Evolutionary conservation across 805 yeast species (phyloP).

Genomic region (Maudiozyma turicensis): DNA sequence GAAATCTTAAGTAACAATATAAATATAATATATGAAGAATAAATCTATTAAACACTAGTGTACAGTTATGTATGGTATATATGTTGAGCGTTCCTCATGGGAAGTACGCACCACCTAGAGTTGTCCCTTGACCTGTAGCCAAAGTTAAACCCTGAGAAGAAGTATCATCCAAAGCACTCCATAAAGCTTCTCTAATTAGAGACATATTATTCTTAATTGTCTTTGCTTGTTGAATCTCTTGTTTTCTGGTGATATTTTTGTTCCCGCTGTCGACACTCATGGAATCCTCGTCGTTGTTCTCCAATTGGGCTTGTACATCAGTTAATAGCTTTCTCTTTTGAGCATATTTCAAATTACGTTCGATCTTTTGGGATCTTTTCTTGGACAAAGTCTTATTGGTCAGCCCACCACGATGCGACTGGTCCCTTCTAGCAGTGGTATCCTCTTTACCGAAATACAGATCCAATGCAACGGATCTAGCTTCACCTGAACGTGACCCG

Average conservation of each 20-base stretch:
- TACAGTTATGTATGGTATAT: not conserved
- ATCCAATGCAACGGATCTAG: constrained; percentile 36
- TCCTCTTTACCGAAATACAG: constrained; percentile 23
- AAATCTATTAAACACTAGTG: not conserved
- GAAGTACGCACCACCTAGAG: constrained; percentile 67
- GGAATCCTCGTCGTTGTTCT: constrained; percentile 21
- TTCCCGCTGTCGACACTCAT: constrained; percentile 34
- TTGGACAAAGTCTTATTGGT: constrained; percentile 61
- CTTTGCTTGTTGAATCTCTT: not conserved
- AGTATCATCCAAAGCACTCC: constrained; percentile 60
- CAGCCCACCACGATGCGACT: constrained; percentile 9
- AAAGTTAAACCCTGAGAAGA: constrained; percentile 34
- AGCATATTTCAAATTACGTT: constrained; percentile 66
- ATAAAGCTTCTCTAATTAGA: constrained; percentile 51
- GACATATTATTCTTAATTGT: constrained; percentile 32
- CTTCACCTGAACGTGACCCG: constrained; percentile 32
- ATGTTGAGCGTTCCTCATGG: constrained; percentile 16
- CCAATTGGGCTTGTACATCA: constrained; percentile 41
- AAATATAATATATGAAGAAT: not conserved
- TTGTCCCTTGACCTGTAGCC: constrained; percentile 64
- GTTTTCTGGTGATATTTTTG: constrained; percentile 14
- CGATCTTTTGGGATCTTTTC: constrained; percentile 69
- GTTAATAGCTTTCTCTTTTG: constrained; percentile 45
- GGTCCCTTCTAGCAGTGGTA: constrained; percentile 5
- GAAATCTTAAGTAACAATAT: not conserved